Conservation (phyloP, 2,329 filamentous ascomycete genomes). For the Passalora sequoiae region DNA sequence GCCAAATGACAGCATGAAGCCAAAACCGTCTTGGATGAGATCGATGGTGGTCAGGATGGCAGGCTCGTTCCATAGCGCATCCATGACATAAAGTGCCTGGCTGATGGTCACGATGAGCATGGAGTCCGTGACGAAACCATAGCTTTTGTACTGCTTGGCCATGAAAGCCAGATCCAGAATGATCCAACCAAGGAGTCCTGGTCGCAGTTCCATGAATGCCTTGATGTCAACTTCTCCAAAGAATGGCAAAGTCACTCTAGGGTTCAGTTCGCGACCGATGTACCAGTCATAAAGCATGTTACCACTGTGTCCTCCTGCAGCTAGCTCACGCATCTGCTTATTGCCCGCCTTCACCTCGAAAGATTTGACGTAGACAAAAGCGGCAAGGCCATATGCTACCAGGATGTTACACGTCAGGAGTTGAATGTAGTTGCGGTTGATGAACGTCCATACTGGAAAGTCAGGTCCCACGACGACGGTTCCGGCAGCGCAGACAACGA, state of each 20-base stretch:
- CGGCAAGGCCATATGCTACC: constrained; percentile 66
- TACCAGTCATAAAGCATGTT: constrained; percentile 94
- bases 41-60: constrained; percentile 92
- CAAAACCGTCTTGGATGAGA: constrained; percentile 87
- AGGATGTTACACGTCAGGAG: constrained; percentile 78
- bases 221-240: constrained; percentile 88
- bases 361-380: constrained; percentile 74
- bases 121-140: constrained; percentile 78
- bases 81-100: constrained; percentile 77
- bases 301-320: constrained; percentile 72
- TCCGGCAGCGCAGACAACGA: constrained; percentile 66
- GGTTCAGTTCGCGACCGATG: constrained; percentile 92
- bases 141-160: constrained; percentile 80
- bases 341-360: constrained; percentile 78
- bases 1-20: constrained; percentile 90
- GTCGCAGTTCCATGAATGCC: constrained; percentile 82
- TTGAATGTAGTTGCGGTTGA: constrained; percentile 84
- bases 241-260: constrained; percentile 70
- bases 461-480: constrained; percentile 72
- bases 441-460: constrained; percentile 86
- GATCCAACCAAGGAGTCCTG: constrained; percentile 84
- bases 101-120: constrained; percentile 73
- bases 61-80: constrained; percentile 80
- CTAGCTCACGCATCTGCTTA: constrained; percentile 67
- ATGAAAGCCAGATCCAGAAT: constrained; percentile 79